phyloP scores from a whole-genome alignment of 495 filamentous ascomycete genomes.

The Sporormia fimetaria region DNA sequence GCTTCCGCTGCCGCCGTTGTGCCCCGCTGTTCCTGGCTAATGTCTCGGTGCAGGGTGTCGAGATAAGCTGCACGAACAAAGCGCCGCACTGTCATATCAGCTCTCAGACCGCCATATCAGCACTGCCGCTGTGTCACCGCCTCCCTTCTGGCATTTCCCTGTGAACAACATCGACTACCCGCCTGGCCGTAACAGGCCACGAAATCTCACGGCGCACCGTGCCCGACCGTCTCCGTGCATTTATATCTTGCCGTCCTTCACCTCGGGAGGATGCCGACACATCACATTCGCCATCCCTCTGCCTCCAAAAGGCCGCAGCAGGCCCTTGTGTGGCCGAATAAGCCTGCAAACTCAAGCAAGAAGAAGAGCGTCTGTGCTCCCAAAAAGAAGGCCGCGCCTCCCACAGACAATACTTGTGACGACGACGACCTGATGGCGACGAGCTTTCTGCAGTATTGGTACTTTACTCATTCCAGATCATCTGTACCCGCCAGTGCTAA shows the following conservation, averaged over 20 bases:
- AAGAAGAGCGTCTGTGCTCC: constrained; percentile 15
- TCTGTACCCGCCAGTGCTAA: constrained; percentile 3
- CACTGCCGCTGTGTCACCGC: constrained; percentile 25
- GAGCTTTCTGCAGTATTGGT: constrained; percentile 60
- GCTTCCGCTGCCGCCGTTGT: too few relatives aligned
- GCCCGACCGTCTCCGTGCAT: constrained; percentile 9
- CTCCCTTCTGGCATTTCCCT: constrained; percentile 14
- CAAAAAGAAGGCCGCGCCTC: constrained; percentile 18
- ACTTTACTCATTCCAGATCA: constrained; percentile 23
- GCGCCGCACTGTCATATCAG: constrained; percentile 22
- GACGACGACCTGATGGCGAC: constrained; percentile 48
- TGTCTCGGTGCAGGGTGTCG: constrained; percentile 22
- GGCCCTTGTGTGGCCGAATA: constrained; percentile 22
- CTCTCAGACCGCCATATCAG: constrained; percentile 8
- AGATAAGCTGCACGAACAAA: constrained; percentile 26
- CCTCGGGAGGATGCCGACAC: constrained; percentile 20
- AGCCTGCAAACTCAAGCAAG: constrained; percentile 18
- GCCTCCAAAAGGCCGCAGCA: constrained; percentile 22
- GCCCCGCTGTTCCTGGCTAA: constrained; percentile 26
- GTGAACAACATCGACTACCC: constrained; percentile 15
- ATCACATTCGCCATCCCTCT: constrained; percentile 14
- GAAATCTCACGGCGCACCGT: constrained; percentile 17
- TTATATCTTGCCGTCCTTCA: constrained; percentile 27
- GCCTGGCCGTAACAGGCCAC: constrained; percentile 15
- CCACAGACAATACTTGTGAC: constrained; percentile 24